Evolutionary conservation across 1,139 yeast genomes (phyloP), one percentile per base, ranked within the genome.

Genomic region (Candida anutae): DNA sequence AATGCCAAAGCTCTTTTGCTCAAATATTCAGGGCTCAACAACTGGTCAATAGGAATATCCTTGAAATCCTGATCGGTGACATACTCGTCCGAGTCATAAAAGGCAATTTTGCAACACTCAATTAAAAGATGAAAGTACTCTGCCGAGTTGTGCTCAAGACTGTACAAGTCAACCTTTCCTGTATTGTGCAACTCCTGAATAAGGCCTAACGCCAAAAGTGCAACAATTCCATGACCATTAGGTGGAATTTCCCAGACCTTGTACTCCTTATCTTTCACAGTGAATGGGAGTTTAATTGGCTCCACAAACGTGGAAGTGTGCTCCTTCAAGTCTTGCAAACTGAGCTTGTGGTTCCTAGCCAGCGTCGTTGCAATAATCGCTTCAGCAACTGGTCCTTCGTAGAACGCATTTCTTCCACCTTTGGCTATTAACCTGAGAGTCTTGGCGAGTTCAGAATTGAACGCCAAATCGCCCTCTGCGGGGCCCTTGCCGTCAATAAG

Each of bases 241-340:
- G 94, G 93, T 5, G 94, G 90, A 35, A 79, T 77, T 46, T 80
- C 90, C 80, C 84, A 78, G 36, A 74, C 44, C 35, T 64, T 55
- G 25, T 50, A 46, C 16, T 61, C 68, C 19, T 17, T 17, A 10
- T 17, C 10, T 8, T 8, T 8, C 8, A 17, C 8, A 30, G 62
- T 50, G 30, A 65, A 51, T 18, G 62, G 66, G 29, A 74, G 50
- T 12, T 58, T 54, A 16, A 80, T 69, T 2, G 90, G 85, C 2
- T 74, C 77, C 12, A 77, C 77, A 38, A 71, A 62, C 0, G 78
- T 63, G 3, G 87, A 70, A 0, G 62, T 52, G 48, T 81, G 90
- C 11, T 40, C 35, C 10, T 50, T 50, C 28, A 83, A 59, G 46
- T 83, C 94, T 3, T 70, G 68, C 22, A 54, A 46, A 0, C 69